Percentiles rank a stretch among this genome's conserved stretches.
Conservation (phyloP, 2,329 filamentous ascomycete genomes). For the Xylaria sp. region DNA sequence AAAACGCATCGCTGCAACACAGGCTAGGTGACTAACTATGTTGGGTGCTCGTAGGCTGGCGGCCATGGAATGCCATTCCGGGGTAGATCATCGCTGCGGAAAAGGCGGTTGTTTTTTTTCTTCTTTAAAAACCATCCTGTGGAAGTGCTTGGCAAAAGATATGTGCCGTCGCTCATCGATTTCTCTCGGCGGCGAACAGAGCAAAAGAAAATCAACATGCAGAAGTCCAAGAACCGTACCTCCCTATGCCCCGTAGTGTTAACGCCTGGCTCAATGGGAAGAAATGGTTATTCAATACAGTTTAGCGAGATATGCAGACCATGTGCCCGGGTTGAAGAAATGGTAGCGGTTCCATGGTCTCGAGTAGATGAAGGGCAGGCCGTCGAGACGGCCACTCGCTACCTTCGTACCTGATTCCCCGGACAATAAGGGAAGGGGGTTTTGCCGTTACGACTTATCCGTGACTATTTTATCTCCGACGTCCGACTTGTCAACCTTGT, state of each 20-base stretch:
- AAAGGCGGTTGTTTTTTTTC: neutral
- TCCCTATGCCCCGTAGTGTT: constrained; percentile 35
- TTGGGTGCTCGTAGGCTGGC: neutral
- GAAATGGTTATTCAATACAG: constrained; percentile 37
- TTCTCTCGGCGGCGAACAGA: constrained; percentile 15
- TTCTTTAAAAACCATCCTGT: constrained; percentile 6
- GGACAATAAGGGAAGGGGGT: neutral
- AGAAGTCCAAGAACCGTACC: constrained; percentile 31
- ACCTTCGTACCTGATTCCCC: neutral
- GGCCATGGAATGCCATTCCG: neutral
- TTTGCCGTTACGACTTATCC: constrained; percentile 19
- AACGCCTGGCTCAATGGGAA: constrained; percentile 41
- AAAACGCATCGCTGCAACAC: constrained; percentile 13
- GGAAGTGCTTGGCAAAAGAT: neutral
- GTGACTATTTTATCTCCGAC: constrained; percentile 34
- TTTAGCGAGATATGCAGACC: constrained; percentile 22
- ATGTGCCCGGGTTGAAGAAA: neutral
- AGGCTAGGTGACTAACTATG: neutral
- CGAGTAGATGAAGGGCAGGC: neutral
- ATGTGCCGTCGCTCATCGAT: constrained; percentile 4
- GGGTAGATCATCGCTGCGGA: constrained; percentile 10
- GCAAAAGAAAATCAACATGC: constrained; percentile 27
- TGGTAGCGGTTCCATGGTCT: neutral
- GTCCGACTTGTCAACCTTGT: constrained; percentile 56
- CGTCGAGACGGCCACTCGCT: neutral